A percentile compares a stretch with the other conserved stretches of the same genome.
Conservation (phyloP, 306 rosid species). For the Casuarina glauca region DNA sequence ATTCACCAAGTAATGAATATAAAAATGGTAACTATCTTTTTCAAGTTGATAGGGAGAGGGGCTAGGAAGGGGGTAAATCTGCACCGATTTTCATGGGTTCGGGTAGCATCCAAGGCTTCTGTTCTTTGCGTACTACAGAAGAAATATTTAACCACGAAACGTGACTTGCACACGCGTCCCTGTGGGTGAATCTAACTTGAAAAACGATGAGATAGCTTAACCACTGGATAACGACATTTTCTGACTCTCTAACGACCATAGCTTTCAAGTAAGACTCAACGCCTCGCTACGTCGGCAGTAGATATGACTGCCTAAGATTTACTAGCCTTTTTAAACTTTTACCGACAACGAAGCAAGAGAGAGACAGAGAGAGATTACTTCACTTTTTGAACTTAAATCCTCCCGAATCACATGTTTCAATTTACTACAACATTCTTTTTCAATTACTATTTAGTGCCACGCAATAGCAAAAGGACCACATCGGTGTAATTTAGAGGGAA, state of each 20-base stretch:
- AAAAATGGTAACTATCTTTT: neutral
- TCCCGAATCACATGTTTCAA: too few relatives aligned
- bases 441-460: too few relatives aligned
- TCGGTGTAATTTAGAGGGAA: too few relatives aligned
- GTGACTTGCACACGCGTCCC: neutral
- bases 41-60: neutral
- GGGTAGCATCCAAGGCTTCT: constrained; percentile 28
- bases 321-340: neutral
- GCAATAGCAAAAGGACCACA: too few relatives aligned
- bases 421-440: too few relatives aligned
- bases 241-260: neutral
- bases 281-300: neutral
- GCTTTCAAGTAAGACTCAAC: neutral
- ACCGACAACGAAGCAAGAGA: neutral
- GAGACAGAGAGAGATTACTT: neutral
- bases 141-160: too few relatives aligned
- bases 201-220: too few relatives aligned
- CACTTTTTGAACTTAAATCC: too few relatives aligned
- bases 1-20: neutral
- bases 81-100: neutral
- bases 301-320: neutral
- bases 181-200: too few relatives aligned
- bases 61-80: neutral
- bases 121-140: too few relatives aligned
- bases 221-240: neutral